These are phyloP conservation scores for Clitopilus hobsonii DNA, from an alignment of 768 basidiomycete genomes.

Conservation along the genomic window DNA sequence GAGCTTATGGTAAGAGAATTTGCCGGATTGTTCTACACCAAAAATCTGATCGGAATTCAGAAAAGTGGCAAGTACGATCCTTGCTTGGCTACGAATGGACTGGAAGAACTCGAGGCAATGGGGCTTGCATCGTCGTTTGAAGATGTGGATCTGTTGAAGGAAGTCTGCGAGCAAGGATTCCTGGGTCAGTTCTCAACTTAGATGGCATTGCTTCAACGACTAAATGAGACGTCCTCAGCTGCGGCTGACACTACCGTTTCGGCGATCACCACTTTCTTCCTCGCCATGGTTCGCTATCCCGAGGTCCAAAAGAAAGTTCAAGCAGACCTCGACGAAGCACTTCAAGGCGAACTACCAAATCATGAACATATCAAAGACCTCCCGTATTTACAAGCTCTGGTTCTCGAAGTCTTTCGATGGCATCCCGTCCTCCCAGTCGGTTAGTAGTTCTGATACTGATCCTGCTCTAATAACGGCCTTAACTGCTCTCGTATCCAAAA, in stretches of 20 bases:
- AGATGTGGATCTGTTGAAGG: background rate
- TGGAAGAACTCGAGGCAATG: background rate
- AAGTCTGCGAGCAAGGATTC: background rate
- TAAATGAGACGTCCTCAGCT: no score
- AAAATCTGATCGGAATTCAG: no score
- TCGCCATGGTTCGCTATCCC: background rate
- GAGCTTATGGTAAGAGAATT: background rate
- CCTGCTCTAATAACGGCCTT: no score
- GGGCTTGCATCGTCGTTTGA: background rate
- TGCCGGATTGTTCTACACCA: no score
- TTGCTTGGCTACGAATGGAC: background rate
- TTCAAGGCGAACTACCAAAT: background rate
- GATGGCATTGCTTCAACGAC: background rate
- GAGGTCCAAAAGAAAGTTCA: background rate
- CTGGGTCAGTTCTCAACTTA: background rate
- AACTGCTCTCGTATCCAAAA: no score
- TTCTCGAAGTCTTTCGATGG: background rate
- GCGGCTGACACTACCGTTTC: background rate
- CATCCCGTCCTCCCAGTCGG: background rate
- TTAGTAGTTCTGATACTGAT: background rate
- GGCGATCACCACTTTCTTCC: background rate
- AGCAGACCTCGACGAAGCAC: background rate
- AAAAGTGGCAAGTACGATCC: background rate
- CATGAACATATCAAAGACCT: background rate
- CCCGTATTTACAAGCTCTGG: background rate